Evolutionary conservation across 805 yeast genomes (phyloP).

Genomic region (Ogataea philodendri): DNA sequence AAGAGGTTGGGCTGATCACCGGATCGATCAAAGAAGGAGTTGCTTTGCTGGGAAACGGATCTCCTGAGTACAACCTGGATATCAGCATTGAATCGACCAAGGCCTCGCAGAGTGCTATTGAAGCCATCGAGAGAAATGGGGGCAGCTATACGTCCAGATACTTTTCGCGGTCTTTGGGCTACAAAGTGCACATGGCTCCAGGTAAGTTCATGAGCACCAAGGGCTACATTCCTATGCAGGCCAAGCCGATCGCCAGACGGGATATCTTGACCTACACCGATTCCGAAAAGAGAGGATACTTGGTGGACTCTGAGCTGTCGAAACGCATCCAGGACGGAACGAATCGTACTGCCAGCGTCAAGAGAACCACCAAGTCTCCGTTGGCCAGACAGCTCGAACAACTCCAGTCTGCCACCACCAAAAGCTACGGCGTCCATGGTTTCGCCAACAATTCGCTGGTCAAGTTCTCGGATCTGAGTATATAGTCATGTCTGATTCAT

Average conservation of each 20-base stretch:
- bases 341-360: conserved; percentile 7
- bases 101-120: conserved; percentile 74
- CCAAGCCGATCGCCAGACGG: conserved; percentile 82
- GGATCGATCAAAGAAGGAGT: conserved; percentile 79
- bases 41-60: conserved; percentile 71
- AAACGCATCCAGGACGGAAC: conserved; percentile 27
- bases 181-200: conserved; percentile 76
- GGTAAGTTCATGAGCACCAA: conserved; percentile 61
- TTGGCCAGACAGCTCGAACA: conserved; percentile 25
- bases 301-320: conserved; percentile 41
- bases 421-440: conserved; percentile 19
- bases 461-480: conserved; percentile 26
- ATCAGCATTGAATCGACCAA: conserved; percentile 77
- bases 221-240: conserved; percentile 79
- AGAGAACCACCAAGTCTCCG: conserved; percentile 20
- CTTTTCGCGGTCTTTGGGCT: conserved; percentile 58
- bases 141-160: conserved; percentile 74
- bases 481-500: conserved; percentile 8
- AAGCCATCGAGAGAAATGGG: conserved; percentile 67
- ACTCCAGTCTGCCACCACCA: conserved; percentile 4
- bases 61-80: conserved; percentile 49
- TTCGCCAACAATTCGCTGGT: conserved; percentile 27
- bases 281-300: conserved; percentile 72
- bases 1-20: conserved; percentile 65
- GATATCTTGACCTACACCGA: conserved; percentile 77